Evolutionary conservation across 805 yeast species (phyloP).

Genomic region (Zygoascus flipseniorum): DNA sequence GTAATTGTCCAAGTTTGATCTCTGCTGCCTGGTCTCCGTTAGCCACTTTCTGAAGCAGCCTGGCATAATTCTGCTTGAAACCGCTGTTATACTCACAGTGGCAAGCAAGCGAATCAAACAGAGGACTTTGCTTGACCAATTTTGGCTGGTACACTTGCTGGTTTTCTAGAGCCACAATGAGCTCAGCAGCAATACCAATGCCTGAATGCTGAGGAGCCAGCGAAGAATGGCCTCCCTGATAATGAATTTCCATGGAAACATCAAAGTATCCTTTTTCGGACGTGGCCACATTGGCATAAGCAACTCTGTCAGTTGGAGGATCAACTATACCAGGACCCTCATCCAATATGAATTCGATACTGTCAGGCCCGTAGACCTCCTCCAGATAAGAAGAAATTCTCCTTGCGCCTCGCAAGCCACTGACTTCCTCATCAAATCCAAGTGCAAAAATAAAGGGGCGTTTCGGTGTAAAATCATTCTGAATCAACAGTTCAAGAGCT

Average conservation of each 20-base stretch:
- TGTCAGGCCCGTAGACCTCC: slow-evolving; percentile 50
- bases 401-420: slow-evolving; percentile 56
- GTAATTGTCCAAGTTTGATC: too few relatives aligned
- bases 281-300: slow-evolving; percentile 46
- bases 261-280: slow-evolving; percentile 58
- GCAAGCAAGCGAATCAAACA: slow-evolving; percentile 50
- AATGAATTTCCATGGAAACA: slow-evolving; percentile 38
- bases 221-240: slow-evolving; percentile 76
- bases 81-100: slow-evolving; percentile 1
- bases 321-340: slow-evolving; percentile 39
- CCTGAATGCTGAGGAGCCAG: slow-evolving; percentile 76
- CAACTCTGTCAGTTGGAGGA: slow-evolving; percentile 30
- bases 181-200: slow-evolving; percentile 62
- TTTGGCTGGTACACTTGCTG: slow-evolving; percentile 34
- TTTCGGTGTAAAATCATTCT: slow-evolving; percentile 45
- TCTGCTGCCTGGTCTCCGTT: neutral
- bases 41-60: slow-evolving; percentile 13
- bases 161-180: slow-evolving; percentile 49
- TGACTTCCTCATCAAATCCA: slow-evolving; percentile 76
- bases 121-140: slow-evolving; percentile 49
- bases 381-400: slow-evolving; percentile 39
- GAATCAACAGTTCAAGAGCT: slow-evolving; percentile 47
- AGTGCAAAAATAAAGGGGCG: slow-evolving; percentile 58
- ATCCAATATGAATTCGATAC: slow-evolving; percentile 56
- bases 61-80: slow-evolving; percentile 17